Conservation (phyloP, 2,329 filamentous ascomycete genomes). For the Amauroascus verrucosus region DNA sequence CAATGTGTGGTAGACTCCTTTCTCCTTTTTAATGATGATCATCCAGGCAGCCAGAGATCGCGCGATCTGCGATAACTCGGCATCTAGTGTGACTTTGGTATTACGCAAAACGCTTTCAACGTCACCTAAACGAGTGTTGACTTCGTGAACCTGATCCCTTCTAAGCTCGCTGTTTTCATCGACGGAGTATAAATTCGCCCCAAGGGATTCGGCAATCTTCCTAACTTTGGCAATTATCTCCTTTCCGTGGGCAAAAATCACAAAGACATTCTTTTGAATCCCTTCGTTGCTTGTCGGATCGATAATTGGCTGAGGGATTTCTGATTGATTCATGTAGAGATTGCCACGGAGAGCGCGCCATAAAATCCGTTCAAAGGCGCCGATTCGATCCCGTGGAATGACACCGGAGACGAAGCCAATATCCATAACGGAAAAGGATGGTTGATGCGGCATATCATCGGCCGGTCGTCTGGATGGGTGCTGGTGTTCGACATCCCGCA, state of each 20-base stretch:
- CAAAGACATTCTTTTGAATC: constrained; percentile 94
- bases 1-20: constrained; percentile 89
- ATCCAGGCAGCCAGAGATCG: constrained; percentile 92
- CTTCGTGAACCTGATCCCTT: constrained; percentile 91
- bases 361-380: constrained; percentile 90
- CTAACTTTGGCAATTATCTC: constrained; percentile 98
- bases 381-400: constrained; percentile 84
- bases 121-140: constrained; percentile 86
- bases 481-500: constrained; percentile 86
- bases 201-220: constrained; percentile 96
- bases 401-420: constrained; percentile 97
- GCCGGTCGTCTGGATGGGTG: constrained; percentile 48
- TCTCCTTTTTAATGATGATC: constrained; percentile 96
- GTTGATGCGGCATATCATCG: constrained; percentile 52
- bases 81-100: constrained; percentile 87
- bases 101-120: constrained; percentile 86
- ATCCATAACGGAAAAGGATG: constrained; percentile 94
- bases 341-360: constrained; percentile 97
- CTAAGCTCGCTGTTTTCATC: constrained; percentile 95
- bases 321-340: constrained; percentile 99
- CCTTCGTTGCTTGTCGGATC: constrained; percentile 88
- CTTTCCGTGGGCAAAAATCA: constrained; percentile 97
- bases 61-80: constrained; percentile 86
- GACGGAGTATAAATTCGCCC: constrained; percentile 89
- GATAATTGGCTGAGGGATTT: constrained; percentile 87